A percentile compares a stretch with the other conserved stretches of the same genome.
Evolutionary conservation across 2,329 filamentous ascomycete genomes (phyloP).

Genomic region (Pseudogymnoascus sp.): DNA sequence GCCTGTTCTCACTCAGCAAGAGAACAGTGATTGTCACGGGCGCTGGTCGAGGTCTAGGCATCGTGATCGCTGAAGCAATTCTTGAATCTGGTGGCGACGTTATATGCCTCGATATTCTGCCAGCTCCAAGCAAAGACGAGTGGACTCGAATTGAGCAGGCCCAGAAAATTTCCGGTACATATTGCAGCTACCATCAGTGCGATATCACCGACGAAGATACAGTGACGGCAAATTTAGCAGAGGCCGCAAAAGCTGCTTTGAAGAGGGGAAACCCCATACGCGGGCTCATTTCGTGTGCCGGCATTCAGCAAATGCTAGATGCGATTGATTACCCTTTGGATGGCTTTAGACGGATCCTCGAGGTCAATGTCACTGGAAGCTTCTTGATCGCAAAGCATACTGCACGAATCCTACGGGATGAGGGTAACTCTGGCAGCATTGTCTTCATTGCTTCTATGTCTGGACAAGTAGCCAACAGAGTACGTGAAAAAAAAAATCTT

Average conservation of each 20-base stretch:
- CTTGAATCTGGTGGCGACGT: conserved; percentile 42
- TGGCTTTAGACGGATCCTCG: conserved; percentile 58
- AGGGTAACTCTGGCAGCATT: conserved; percentile 37
- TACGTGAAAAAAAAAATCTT: background rate
- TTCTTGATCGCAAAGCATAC: conserved; percentile 63
- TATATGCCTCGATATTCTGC: conserved; percentile 39
- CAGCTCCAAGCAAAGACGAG: conserved; percentile 29
- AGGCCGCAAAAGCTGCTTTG: no score
- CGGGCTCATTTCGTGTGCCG: conserved; percentile 36
- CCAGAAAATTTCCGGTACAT: no score
- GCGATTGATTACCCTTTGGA: conserved; percentile 40
- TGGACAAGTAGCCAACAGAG: conserved; percentile 18
- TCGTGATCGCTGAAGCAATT: conserved; percentile 39
- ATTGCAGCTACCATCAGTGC: conserved; percentile 31
- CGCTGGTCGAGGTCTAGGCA: conserved; percentile 42
- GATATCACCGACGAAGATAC: conserved; percentile 39
- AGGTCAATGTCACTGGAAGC: conserved; percentile 61
- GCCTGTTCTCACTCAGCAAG: conserved; percentile 37
- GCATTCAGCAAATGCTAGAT: conserved; percentile 39
- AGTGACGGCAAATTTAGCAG: conserved; percentile 27
- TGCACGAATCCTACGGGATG: conserved; percentile 45
- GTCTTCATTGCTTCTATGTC: conserved; percentile 43
- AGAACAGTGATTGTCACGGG: conserved; percentile 41
- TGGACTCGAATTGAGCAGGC: conserved; percentile 25
- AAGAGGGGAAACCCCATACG: background rate